Evolutionary conservation across 176 grass and related monocot species (phyloP).

Genomic region (Raddia guianensis): DNA sequence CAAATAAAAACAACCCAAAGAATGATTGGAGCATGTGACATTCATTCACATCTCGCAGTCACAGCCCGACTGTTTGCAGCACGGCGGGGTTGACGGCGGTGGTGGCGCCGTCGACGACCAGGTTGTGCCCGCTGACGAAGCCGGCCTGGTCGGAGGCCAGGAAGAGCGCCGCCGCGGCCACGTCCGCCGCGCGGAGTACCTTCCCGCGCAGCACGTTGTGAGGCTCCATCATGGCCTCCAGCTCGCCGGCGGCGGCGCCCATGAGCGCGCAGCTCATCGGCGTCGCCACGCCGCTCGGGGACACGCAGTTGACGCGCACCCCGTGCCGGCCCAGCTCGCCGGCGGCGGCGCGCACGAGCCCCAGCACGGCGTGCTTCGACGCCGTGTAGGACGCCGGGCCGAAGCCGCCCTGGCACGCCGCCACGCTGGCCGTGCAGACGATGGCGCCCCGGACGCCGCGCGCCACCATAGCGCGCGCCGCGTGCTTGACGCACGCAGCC

Average conservation of each 20-base stretch:
- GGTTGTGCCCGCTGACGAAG: conserved; percentile 75
- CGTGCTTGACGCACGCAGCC: conserved; percentile 63
- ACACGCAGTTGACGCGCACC: conserved; percentile 79
- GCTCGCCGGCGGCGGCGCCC: conserved; percentile 31
- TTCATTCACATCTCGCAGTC: neutral
- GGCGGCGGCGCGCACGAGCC: conserved; percentile 66
- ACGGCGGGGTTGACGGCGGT: conserved; percentile 54
- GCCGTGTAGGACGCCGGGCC: conserved; percentile 71
- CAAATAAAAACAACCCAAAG: neutral
- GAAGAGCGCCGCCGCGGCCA: conserved; percentile 70
- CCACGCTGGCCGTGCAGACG: conserved; percentile 75
- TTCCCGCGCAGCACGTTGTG: conserved; percentile 50
- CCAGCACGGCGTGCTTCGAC: conserved; percentile 82
- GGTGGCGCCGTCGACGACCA: conserved; percentile 72
- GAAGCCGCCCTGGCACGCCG: conserved; percentile 55
- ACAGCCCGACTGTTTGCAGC: conserved; percentile 24
- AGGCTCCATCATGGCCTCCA: conserved; percentile 45
- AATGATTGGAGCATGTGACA: neutral
- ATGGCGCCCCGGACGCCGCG: conserved; percentile 53
- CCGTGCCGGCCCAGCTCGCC: conserved; percentile 67
- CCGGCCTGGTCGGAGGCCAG: conserved; percentile 72
- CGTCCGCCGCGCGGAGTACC: conserved; percentile 51
- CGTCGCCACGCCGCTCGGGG: conserved; percentile 73
- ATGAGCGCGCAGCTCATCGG: conserved; percentile 46
- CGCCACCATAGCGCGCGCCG: conserved; percentile 64